Evolutionary conservation across 176 grass and related monocot genomes (phyloP), one percentile per base, ranked within the genome.

Genomic region (Thinopyrum elongatum): DNA sequence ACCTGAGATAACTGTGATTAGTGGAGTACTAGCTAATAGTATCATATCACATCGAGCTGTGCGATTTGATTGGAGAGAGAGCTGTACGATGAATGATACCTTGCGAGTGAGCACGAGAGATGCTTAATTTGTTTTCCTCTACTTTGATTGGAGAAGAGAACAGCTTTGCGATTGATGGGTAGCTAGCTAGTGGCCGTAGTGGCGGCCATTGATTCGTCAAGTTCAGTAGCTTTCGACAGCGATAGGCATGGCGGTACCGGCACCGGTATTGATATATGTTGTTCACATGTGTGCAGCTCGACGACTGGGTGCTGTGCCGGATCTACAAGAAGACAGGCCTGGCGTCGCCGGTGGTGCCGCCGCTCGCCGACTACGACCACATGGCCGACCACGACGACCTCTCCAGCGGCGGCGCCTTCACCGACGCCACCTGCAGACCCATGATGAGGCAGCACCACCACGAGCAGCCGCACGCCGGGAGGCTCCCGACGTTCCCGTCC

Each of bases 291-390:
- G 16, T 85, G 69, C 91, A 92, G 96, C 53, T 98, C 42, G 96
- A 98, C 69, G 96, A 98, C 80, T 94, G 93, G 96, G 96, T 98
- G 81, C 92, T 98, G 31, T 98, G 96, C 82, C 90, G 96, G 65
- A 98, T 98, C 85, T 98, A 95, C 89, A 89, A 86, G 64, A 98
- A 94, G 90, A 89, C 84, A 60, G 82, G 68, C 70, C 88, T 92
- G 30, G 65, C 82, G 76, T 88, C 90, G 59, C 38, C 83, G 15
- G 83, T 90, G 57, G 67, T 82, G 38, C 83, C 78, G 66, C 86
- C 85, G 49, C 87, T 85, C 34, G 86, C 85, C 28, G 89, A 92
- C 62, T 90, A 91, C 80, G 86, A 84, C n/a, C 70, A 80, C 67
- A 51, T 83, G 1, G 42, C 47, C 72, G 83, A 76, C 80, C 68